These are phyloP conservation scores for Petunia axillaris DNA, from an alignment of 257 asterid species.

Conservation along the genomic window DNA sequence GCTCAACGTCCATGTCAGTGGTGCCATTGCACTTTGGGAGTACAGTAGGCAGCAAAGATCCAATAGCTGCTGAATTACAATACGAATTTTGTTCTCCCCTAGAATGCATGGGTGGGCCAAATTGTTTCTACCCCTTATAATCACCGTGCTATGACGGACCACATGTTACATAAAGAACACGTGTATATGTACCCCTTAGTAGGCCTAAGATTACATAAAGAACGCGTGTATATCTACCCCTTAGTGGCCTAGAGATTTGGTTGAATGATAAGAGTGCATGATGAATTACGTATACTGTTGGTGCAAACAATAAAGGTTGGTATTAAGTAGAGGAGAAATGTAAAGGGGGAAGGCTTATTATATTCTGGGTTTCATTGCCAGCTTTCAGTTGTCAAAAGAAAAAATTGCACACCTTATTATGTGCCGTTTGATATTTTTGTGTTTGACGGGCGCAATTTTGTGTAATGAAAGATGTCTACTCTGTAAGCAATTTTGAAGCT, in stretches of 20 bases:
- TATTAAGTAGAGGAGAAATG: too few relatives aligned
- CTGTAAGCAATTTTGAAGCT: not conserved
- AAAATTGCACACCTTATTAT: too few relatives aligned
- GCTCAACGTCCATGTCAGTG: constrained; percentile 96
- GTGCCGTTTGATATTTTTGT: not conserved
- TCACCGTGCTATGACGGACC: not conserved
- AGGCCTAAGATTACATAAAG: too few relatives aligned
- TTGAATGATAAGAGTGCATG: too few relatives aligned
- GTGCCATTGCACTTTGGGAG: constrained; percentile 98
- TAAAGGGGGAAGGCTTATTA: too few relatives aligned
- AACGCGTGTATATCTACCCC: too few relatives aligned
- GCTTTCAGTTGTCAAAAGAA: too few relatives aligned
- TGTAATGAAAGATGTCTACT: not conserved
- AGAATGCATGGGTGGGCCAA: not conserved
- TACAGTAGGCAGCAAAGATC: constrained; percentile 82
- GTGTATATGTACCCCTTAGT: not conserved
- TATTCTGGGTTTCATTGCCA: too few relatives aligned
- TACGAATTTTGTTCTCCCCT: not conserved
- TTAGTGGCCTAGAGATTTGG: too few relatives aligned
- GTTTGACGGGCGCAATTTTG: constrained; percentile 1
- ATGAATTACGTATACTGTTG: too few relatives aligned
- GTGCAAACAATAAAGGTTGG: too few relatives aligned
- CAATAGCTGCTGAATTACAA: constrained; percentile 25
- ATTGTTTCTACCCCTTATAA: constrained; percentile 17
- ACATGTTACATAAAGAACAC: not conserved